Percentiles rank a stretch among this genome's conserved stretches.
phyloP scores from a whole-genome alignment of 2,329 filamentous ascomycete genomes.

The Exophiala calicioides region DNA sequence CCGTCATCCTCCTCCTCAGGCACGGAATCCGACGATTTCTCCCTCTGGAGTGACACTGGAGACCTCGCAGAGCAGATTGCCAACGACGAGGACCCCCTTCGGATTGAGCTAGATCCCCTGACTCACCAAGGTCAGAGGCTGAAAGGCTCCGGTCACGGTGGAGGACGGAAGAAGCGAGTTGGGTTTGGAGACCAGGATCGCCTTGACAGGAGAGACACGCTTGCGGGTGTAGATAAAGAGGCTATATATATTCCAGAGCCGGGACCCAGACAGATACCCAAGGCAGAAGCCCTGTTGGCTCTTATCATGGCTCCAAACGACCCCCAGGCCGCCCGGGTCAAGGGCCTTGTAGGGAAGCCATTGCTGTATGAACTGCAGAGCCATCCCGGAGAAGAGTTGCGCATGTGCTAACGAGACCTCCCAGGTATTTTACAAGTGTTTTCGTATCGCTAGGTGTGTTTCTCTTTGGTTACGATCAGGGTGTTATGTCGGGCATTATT shows the following conservation, averaged over 20 bases:
- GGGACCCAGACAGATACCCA: slow-evolving; percentile 62
- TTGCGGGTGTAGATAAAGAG: slow-evolving; percentile 60
- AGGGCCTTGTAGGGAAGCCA: slow-evolving; percentile 93
- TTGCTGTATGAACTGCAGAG: slow-evolving; percentile 66
- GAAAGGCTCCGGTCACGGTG: slow-evolving; percentile 33
- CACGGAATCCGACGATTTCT: slow-evolving; percentile 65
- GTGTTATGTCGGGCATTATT: slow-evolving; percentile 69
- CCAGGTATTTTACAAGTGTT: slow-evolving; percentile 90
- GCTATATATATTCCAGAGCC: slow-evolving; percentile 79
- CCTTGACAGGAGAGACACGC: slow-evolving; percentile 46
- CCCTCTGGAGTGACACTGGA: slow-evolving; percentile 89
- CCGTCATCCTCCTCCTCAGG: slow-evolving; percentile 51
- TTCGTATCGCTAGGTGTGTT: slow-evolving; percentile 66
- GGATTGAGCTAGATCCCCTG: slow-evolving; percentile 61
- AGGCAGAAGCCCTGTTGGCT: slow-evolving; percentile 70
- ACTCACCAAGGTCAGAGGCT: slow-evolving; percentile 43
- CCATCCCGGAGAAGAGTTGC: slow-evolving; percentile 33
- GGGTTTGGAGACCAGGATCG: slow-evolving; percentile 28
- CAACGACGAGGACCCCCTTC: slow-evolving; percentile 79
- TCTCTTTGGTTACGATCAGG: slow-evolving; percentile 66
- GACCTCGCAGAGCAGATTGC: slow-evolving; percentile 90
- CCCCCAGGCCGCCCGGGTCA: slow-evolving; percentile 66
- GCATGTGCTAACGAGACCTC: slow-evolving; percentile 12
- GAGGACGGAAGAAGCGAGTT: slow-evolving; percentile 34
- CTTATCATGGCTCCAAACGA: slow-evolving; percentile 82